Evolutionary conservation across 1,284 basidiomycete species (phyloP).

Genomic region (Schizophyllum amplum): DNA sequence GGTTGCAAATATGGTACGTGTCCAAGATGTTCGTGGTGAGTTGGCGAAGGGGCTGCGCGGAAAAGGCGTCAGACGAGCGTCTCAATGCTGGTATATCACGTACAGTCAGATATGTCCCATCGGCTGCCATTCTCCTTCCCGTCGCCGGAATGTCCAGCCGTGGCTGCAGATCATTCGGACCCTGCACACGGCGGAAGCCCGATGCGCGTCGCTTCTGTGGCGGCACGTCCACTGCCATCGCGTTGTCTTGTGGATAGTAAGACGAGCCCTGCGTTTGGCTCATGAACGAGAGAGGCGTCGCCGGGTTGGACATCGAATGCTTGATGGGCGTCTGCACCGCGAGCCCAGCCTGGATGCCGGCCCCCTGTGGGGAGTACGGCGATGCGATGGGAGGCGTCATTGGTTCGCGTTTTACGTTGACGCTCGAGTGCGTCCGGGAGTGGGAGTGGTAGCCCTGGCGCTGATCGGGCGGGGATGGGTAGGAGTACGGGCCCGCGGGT

Average conservation of each 20-base stretch:
- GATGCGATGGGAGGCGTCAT: background rate
- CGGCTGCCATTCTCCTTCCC: conserved; percentile 60
- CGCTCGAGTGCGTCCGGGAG: conserved; percentile 53
- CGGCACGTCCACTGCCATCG: conserved; percentile 64
- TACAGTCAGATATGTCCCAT: conserved; percentile 60
- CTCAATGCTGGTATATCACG: conserved; percentile 15
- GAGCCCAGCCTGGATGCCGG: conserved; percentile 8
- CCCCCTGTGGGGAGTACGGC: conserved; percentile 37
- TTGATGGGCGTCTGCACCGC: conserved; percentile 12
- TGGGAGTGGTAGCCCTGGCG: conserved; percentile 27
- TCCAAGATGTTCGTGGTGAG: conserved; percentile 81
- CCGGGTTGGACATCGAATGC: conserved; percentile 50
- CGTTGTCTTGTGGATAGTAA: conserved; percentile 53
- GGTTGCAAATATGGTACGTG: conserved; percentile 90
- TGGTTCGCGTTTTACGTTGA: background rate
- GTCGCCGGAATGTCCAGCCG: conserved; percentile 48
- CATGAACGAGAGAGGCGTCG: conserved; percentile 60
- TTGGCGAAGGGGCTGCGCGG: conserved; percentile 71
- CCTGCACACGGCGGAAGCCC: conserved; percentile 66
- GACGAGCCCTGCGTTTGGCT: conserved; percentile 41
- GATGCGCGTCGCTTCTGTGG: conserved; percentile 58
- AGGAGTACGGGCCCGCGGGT: conserved; percentile 46
- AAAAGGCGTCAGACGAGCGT: conserved; percentile 10
- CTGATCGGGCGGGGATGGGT: conserved; percentile 39
- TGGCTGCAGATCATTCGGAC: conserved; percentile 63